Conservation (phyloP, 108 stramenopile species). For the Cylindrotheca closterium region DNA sequence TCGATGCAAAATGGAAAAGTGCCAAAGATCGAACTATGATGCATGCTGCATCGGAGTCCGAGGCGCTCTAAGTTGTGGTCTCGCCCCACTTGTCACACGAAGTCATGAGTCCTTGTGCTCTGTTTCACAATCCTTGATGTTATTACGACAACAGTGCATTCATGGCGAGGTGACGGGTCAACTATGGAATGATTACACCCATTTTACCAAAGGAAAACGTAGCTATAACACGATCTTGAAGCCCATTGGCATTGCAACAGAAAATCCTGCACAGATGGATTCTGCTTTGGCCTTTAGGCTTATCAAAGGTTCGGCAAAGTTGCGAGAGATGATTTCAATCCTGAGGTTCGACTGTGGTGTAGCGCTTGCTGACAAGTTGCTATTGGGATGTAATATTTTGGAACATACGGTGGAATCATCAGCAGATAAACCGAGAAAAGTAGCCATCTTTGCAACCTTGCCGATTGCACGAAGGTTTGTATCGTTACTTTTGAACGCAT, state of each 20-base stretch:
- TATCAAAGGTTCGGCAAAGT: constrained; percentile 59
- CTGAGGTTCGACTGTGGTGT: constrained; percentile 52
- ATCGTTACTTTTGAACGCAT: constrained; percentile 59
- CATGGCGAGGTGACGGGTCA: no score
- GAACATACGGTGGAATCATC: no score
- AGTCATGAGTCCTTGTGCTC: no score
- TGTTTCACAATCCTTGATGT: no score
- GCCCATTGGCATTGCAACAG: no score
- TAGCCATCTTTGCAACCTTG: constrained; percentile 72
- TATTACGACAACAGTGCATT: no score
- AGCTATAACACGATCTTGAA: no score
- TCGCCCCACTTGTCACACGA: no score
- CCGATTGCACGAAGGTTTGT: constrained; percentile 54
- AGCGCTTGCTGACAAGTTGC: no score
- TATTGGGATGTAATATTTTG: no score
- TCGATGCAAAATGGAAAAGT: constrained; percentile 33
- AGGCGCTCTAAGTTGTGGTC: constrained; percentile 38
- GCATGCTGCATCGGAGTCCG: constrained; percentile 42
- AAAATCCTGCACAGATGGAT: constrained; percentile 49
- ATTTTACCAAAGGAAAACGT: no score
- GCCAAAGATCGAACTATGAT: constrained; percentile 52
- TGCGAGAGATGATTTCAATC: constrained; percentile 58
- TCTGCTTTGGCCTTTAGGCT: constrained; percentile 39
- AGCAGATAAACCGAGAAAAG: constrained; percentile 42
- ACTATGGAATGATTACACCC: no score